Conservation (phyloP, 1,284 basidiomycete species). For the Salmacisia buchloeana region DNA sequence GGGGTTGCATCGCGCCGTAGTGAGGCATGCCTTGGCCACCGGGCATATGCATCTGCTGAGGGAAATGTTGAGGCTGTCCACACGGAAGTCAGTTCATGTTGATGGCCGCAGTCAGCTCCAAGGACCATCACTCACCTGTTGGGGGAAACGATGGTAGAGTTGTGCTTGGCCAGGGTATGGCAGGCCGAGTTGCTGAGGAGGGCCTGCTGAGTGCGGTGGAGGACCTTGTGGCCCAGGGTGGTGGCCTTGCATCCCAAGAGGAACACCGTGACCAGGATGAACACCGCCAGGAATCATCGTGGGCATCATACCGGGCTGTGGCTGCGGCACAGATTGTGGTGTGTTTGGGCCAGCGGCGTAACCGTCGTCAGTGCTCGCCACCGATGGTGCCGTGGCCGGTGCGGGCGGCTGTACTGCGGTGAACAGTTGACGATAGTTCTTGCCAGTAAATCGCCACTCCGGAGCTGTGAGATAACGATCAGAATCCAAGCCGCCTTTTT, state of each 20-base stretch:
- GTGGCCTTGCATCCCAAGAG: not conserved
- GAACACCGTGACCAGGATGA: constrained; percentile 3
- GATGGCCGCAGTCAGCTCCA: not conserved
- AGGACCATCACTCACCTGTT: not conserved
- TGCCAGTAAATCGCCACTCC: constrained; percentile 81
- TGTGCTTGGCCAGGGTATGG: not conserved
- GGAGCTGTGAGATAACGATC: no score
- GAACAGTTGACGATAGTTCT: constrained; percentile 73
- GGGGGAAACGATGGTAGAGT: constrained; percentile 1
- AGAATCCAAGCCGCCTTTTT: no score
- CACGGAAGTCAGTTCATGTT: not conserved
- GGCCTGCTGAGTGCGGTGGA: not conserved
- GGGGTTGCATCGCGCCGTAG: constrained; percentile 29
- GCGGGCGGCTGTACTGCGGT: constrained; percentile 6
- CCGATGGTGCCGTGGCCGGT: not conserved
- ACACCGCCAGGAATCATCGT: not conserved
- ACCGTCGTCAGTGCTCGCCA: not conserved
- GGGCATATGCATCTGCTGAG: constrained; percentile 19
- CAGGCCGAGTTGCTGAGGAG: not conserved
- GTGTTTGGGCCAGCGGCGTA: not conserved
- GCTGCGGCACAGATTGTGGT: constrained; percentile 12
- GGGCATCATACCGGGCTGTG: not conserved
- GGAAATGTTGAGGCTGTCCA: constrained; percentile 2
- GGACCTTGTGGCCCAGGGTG: not conserved
- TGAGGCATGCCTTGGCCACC: not conserved